Percentiles rank a stretch among this genome's conserved stretches.
phyloP scores from a whole-genome alignment of 768 basidiomycete species.

The Floccularia luteovirens region DNA sequence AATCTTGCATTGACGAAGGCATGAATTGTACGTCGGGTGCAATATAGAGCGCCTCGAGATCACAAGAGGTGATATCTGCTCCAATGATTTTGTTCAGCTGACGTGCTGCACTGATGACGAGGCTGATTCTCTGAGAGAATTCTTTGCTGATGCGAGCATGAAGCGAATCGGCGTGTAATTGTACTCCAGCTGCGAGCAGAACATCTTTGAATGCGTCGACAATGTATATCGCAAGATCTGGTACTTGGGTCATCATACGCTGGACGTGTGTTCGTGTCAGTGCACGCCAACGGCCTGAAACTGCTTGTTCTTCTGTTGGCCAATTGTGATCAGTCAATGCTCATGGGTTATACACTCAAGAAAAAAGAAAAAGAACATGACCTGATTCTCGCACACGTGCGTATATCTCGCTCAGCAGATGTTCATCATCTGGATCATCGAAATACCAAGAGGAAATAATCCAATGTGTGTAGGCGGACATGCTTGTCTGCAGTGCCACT shows the following conservation, averaged over 20 bases:
- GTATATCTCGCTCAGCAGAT: conserved; percentile 33
- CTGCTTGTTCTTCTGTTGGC: conserved; percentile 30
- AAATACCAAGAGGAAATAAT: conserved; percentile 44
- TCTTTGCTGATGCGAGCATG: conserved; percentile 29
- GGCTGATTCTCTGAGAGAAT: conserved; percentile 34
- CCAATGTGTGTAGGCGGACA: conserved; percentile 41
- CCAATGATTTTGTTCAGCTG: conserved; percentile 52
- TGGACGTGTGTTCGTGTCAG: conserved; percentile 23
- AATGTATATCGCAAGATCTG: conserved; percentile 27
- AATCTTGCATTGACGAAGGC: conserved; percentile 36
- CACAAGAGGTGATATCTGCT: conserved; percentile 49
- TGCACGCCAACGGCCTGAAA: conserved; percentile 36
- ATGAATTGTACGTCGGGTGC: conserved; percentile 34
- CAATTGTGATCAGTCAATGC: neutral
- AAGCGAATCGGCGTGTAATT: conserved; percentile 17
- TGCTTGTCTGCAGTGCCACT: conserved; percentile 35
- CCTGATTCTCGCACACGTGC: conserved; percentile 20
- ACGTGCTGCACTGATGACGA: conserved; percentile 38
- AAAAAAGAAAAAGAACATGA: conserved; percentile 10
- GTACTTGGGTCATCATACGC: conserved; percentile 13
- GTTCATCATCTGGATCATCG: conserved; percentile 39
- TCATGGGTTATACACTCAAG: neutral
- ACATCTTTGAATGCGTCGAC: conserved; percentile 32
- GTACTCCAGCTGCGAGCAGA: conserved; percentile 29
- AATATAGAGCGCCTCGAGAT: conserved; percentile 47